These are phyloP conservation scores for Diaporthe capsici DNA, from an alignment of 2,329 filamentous ascomycete genomes.

Conservation along the genomic window DNA sequence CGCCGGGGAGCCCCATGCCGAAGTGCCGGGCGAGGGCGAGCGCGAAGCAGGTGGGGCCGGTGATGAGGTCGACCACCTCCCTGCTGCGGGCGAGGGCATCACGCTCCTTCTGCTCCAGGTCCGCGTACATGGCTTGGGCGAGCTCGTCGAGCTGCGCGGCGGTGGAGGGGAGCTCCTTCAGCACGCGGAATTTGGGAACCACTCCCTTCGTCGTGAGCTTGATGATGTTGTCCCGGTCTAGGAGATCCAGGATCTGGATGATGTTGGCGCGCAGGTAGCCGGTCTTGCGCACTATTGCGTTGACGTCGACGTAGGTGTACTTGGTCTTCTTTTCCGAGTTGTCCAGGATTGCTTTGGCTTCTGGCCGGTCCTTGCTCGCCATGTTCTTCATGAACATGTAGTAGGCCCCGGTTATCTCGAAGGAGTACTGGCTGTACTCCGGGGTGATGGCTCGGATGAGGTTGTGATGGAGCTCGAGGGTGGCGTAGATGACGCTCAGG, in stretches of 20 bases:
- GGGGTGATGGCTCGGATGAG: constrained; percentile 70
- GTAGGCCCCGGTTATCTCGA: constrained; percentile 55
- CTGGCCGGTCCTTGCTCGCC: constrained; percentile 54
- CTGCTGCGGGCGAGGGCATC: constrained; percentile 66
- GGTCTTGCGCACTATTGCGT: constrained; percentile 50
- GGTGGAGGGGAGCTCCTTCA: constrained; percentile 60
- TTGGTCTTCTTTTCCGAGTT: constrained; percentile 57
- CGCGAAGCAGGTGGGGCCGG: constrained; percentile 65
- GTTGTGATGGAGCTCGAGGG: constrained; percentile 71
- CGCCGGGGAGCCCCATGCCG: constrained; percentile 64
- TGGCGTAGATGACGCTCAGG: constrained; percentile 68
- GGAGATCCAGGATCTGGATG: constrained; percentile 67
- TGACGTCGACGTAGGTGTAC: constrained; percentile 64
- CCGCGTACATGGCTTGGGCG: constrained; percentile 61
- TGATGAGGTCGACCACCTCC: constrained; percentile 67
- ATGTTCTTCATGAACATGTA: constrained; percentile 45
- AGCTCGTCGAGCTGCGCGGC: constrained; percentile 59
- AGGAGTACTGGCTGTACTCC: constrained; percentile 70
- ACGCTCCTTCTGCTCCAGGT: constrained; percentile 66
- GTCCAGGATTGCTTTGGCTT: constrained; percentile 60
- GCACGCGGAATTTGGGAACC: constrained; percentile 66
- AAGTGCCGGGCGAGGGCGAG: constrained; percentile 68
- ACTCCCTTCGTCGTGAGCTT: constrained; percentile 67
- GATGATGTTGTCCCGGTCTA: constrained; percentile 64
- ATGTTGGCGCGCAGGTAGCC: constrained; percentile 61